These are phyloP conservation scores for Ilyonectria mors-panacis DNA, from an alignment of 2,329 filamentous ascomycete species.

Conservation along the genomic window DNA sequence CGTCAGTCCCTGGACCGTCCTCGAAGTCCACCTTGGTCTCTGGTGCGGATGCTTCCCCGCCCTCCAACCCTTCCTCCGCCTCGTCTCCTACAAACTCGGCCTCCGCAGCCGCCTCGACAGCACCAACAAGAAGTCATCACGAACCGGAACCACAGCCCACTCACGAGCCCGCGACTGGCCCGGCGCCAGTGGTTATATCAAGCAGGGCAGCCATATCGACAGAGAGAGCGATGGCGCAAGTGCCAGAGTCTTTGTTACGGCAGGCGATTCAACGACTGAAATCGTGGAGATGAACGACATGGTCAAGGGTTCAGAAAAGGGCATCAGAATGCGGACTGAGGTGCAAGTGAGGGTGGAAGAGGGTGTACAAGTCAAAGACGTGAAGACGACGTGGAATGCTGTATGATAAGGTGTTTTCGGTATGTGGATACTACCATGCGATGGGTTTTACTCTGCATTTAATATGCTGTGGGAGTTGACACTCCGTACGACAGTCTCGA, in stretches of 20 bases:
- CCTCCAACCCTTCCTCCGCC: slow-evolving; percentile 56
- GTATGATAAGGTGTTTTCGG: slow-evolving; percentile 24
- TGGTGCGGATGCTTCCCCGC: slow-evolving; percentile 60
- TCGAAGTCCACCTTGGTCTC: slow-evolving; percentile 58
- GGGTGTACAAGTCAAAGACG: slow-evolving; percentile 31
- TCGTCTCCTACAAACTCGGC: slow-evolving; percentile 39
- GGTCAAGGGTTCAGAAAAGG: slow-evolving; percentile 25
- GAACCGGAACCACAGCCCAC: slow-evolving; percentile 29
- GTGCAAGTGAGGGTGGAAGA: slow-evolving; percentile 41
- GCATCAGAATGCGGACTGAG: slow-evolving; percentile 41
- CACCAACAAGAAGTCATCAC: slow-evolving; percentile 40
- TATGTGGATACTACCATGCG: background rate
- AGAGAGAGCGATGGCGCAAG: slow-evolving; percentile 21
- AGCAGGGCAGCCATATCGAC: slow-evolving; percentile 29
- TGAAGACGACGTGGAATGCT: slow-evolving; percentile 40
- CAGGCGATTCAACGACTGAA: slow-evolving; percentile 32
- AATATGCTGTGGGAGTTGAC: background rate
- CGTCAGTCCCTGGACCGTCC: slow-evolving; percentile 56
- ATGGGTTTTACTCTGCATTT: background rate
- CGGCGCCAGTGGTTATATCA: slow-evolving; percentile 28
- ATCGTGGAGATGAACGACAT: slow-evolving; percentile 32
- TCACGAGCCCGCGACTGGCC: slow-evolving; percentile 34
- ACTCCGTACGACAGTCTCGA: background rate
- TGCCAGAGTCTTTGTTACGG: slow-evolving; percentile 23
- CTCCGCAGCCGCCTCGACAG: slow-evolving; percentile 32